phyloP scores from a whole-genome alignment of 2,329 filamentous ascomycete genomes.

The Aureobasidium leucospermi region DNA sequence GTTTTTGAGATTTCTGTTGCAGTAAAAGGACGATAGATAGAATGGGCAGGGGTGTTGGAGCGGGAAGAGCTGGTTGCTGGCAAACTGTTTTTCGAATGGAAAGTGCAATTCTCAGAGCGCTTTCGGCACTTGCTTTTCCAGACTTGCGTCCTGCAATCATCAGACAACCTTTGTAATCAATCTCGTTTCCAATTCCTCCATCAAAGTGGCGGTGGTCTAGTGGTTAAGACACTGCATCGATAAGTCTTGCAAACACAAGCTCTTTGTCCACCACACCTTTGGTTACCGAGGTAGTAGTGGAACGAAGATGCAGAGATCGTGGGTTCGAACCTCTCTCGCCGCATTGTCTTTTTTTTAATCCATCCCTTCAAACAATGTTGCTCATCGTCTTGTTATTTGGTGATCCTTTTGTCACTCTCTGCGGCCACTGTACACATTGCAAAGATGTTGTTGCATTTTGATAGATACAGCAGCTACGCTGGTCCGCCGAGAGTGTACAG shows the following conservation, averaged over 20 bases:
- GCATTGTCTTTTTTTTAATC: too few species aligned
- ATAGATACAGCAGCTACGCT: too few species aligned
- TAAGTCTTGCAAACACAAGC: neutral
- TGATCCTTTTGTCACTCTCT: too few species aligned
- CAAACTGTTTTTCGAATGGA: too few species aligned
- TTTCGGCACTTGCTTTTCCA: neutral
- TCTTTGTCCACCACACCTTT: too few species aligned
- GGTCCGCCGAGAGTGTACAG: too few species aligned
- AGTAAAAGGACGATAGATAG: neutral
- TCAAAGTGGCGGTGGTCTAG: neutral
- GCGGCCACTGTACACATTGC: too few species aligned
- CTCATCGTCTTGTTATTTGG: too few species aligned
- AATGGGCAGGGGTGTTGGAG: neutral
- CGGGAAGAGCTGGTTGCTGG: neutral
- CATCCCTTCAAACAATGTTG: too few species aligned
- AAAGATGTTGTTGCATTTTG: too few species aligned
- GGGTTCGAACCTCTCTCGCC: neutral
- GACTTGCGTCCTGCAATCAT: neutral
- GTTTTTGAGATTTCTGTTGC: constrained; percentile 61
- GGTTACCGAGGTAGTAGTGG: neutral
- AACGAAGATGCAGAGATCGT: neutral
- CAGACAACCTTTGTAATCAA: neutral
- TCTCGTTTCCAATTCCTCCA: neutral
- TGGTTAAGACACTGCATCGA: neutral
- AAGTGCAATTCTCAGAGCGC: neutral